Conservation (phyloP, 2,329 filamentous ascomycete species). For the Fusarium miscanthi region DNA sequence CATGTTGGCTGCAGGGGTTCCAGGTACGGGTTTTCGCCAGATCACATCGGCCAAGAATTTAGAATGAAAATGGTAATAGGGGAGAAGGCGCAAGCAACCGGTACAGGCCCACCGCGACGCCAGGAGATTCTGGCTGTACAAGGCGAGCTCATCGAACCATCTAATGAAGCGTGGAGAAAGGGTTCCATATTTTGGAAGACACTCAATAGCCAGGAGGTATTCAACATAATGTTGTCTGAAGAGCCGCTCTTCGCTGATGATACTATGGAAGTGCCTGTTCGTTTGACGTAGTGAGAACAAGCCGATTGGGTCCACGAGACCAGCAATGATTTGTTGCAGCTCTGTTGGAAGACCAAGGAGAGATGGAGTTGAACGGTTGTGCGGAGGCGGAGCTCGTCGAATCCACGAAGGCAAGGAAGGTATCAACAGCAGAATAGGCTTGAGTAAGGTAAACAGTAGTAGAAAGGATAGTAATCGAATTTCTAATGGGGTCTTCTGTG, state of each 20-base stretch:
- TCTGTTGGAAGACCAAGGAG: neutral
- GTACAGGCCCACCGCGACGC: neutral
- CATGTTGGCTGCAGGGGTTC: fast-evolving
- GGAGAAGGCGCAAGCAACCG: neutral
- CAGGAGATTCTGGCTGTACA: neutral
- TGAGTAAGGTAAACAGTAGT: too few relatives aligned
- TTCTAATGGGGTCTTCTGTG: too few relatives aligned
- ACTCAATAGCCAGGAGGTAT: neutral
- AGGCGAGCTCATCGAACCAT: neutral
- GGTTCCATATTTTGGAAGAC: neutral
- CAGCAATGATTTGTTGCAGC: neutral
- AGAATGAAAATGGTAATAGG: neutral
- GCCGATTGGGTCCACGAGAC: neutral
- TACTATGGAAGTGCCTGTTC: neutral
- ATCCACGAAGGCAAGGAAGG: too few relatives aligned
- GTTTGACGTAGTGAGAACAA: neutral
- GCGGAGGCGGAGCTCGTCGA: too few relatives aligned
- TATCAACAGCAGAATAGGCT: too few relatives aligned
- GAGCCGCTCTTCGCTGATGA: too few relatives aligned
- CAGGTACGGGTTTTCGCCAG: neutral
- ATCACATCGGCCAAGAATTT: neutral
- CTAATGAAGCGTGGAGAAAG: neutral
- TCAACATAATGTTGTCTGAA: neutral
- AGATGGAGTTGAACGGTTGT: too few relatives aligned
- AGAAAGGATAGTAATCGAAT: too few relatives aligned